Evolutionary conservation across 305 asterid species (phyloP).

Genomic region (Fraxinus floribunda): DNA sequence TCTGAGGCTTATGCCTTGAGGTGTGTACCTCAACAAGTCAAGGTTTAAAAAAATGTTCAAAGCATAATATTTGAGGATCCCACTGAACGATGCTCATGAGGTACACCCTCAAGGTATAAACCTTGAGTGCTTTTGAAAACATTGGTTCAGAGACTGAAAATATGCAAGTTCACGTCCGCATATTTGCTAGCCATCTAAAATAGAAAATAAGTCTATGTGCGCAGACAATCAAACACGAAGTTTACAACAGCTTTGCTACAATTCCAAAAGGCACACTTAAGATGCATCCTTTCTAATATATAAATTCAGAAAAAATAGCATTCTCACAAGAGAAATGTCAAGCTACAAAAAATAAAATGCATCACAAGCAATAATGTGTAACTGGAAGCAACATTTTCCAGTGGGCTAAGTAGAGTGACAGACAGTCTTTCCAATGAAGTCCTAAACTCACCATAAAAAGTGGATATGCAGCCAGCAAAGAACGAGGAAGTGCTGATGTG

Average conservation of each 20-base stretch:
- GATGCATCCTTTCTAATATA: conserved; percentile 12
- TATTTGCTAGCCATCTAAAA: neutral
- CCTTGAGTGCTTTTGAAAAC: neutral
- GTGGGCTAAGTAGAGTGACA: neutral
- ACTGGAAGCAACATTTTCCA: neutral
- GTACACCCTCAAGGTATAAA: neutral
- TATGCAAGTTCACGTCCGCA: neutral
- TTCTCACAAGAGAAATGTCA: neutral
- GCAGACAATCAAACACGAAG: neutral
- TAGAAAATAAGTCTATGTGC: neutral
- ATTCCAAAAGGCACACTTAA: neutral
- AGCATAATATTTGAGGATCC: neutral
- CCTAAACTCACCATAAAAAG: conserved; percentile 75
- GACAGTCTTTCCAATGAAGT: conserved; percentile 9
- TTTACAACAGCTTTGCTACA: conserved; percentile 4
- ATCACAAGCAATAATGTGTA: neutral
- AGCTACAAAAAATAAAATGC: neutral
- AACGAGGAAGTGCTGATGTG: conserved; percentile 97
- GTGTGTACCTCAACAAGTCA: neutral
- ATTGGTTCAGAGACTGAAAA: neutral
- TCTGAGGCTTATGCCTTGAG: neutral
- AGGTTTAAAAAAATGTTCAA: neutral
- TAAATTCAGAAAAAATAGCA: conserved; percentile 11
- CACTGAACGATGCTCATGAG: neutral
- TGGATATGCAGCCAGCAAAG: conserved; percentile 85